Evolutionary conservation across 805 yeast species (phyloP), one percentile per base, ranked within the genome.

Genomic region (Zygosaccharomyces bailii): DNA sequence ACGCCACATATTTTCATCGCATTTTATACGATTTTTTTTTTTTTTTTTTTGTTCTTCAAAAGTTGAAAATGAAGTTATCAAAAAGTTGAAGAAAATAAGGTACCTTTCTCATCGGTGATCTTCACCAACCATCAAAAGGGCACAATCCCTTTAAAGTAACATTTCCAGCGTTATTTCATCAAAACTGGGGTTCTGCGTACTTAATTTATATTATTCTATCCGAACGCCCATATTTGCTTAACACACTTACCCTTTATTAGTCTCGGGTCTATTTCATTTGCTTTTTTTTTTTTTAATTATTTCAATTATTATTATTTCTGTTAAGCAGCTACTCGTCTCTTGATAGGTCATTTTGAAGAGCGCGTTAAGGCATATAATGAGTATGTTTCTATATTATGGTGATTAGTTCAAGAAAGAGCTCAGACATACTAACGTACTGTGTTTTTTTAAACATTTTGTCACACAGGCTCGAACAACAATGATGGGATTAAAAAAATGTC

Each of bases 401-500:
- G n/a, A 20, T 11, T 11, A 20, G 14, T 16, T 14, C 17, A 27
- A 8, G 8, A 10, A 19, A 10, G 16, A 25, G n/a, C 16, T 11
- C 16, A 17, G 5, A 24, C 14, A 21, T 42, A 20, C 38, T 35
- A 43, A 24, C 46, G n/a, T 43, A 17, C 31, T 21, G 35, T 18
- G 19, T 29, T 11, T n/a, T 20, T 31, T 16, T n/a, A 27, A 27
- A 27, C 31, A 27, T 27, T 20, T 31, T 31, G 21, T 10, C 13
- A 31, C 4, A 32, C 20, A 43, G 46, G 42, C 34, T 37, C 46
- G 21, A 45, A 48, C 27, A 53, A 55, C 44, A 49, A 52, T 53
- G 62, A 52, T 44, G 50, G 53, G 24, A 57, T 57, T 42, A 72
- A 71, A 48, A 72, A 71, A 52, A 73, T 73, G 76, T 68, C 75